A percentile compares a stretch with the other conserved stretches of the same genome.
These are phyloP conservation scores for Roridomyces roridus DNA, from an alignment of 768 basidiomycete species.

Conservation along the genomic window DNA sequence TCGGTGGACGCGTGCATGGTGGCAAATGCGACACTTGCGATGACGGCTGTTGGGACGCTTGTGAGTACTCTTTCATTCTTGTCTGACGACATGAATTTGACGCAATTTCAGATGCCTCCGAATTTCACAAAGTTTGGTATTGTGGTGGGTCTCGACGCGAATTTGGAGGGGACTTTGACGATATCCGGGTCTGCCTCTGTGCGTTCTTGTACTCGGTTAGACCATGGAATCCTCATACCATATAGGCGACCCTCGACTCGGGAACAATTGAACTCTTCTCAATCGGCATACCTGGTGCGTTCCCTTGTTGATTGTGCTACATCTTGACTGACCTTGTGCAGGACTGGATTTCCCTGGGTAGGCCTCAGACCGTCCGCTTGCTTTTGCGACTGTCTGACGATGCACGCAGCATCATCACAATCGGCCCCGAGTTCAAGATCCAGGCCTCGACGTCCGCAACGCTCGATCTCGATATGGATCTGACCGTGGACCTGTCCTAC, in stretches of 20 bases:
- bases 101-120: slow-evolving; percentile 34
- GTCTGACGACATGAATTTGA: too few relatives aligned
- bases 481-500: slow-evolving; percentile 41
- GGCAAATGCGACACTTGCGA: slow-evolving; percentile 27
- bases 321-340: not conserved
- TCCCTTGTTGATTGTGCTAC: not conserved
- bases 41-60: slow-evolving; percentile 33
- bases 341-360: slow-evolving; percentile 39
- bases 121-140: slow-evolving; percentile 35
- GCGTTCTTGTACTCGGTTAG: not conserved
- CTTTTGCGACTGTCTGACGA: not conserved
- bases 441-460: slow-evolving; percentile 31
- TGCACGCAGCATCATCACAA: slow-evolving; percentile 39
- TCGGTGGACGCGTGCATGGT: slow-evolving; percentile 31
- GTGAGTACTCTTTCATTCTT: not conserved
- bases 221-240: not conserved
- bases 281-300: slow-evolving; percentile 36
- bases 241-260: slow-evolving; percentile 34
- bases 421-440: slow-evolving; percentile 47
- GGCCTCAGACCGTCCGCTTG: not conserved
- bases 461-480: slow-evolving; percentile 39
- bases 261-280: slow-evolving; percentile 35
- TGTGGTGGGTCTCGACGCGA: slow-evolving; percentile 33
- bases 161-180: slow-evolving; percentile 35
- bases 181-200: slow-evolving; percentile 30